phyloP scores from a whole-genome alignment of 768 basidiomycete species.

The Leccinum uliginosum region DNA sequence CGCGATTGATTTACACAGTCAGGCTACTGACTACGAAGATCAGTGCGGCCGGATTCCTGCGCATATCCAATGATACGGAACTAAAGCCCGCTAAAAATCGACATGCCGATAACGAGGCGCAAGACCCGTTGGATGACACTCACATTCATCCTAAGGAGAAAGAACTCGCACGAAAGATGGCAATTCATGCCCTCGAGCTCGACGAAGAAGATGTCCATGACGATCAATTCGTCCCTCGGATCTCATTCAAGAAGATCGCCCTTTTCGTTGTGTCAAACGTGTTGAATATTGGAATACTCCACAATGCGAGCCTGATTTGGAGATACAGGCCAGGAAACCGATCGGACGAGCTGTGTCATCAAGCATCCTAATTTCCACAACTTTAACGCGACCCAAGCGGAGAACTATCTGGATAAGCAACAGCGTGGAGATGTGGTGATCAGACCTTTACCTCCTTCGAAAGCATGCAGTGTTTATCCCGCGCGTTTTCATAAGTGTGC shows the following conservation, averaged over 20 bases:
- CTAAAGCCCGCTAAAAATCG: constrained; percentile 57
- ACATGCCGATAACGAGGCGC: constrained; percentile 59
- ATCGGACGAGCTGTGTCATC: constrained; percentile 78
- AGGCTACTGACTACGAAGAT: constrained; percentile 79
- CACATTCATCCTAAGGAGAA: constrained; percentile 98
- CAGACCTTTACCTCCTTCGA: constrained; percentile 74
- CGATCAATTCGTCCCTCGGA: constrained; percentile 69
- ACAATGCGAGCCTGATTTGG: constrained; percentile 61
- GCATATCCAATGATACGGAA: constrained; percentile 73
- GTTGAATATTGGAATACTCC: constrained; percentile 64
- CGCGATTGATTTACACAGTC: constrained; percentile 85
- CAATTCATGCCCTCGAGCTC: constrained; percentile 92
- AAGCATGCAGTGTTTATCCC: constrained; percentile 47
- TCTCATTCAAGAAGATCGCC: constrained; percentile 56
- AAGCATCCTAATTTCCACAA: constrained; percentile 99
- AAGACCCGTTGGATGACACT: constrained; percentile 90
- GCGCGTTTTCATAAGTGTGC: background rate
- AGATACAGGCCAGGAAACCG: constrained; percentile 75
- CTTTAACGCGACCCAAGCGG: constrained; percentile 85
- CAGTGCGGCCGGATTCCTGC: constrained; percentile 89
- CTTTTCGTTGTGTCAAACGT: constrained; percentile 52
- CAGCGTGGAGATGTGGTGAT: constrained; percentile 98
- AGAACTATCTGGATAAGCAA: constrained; percentile 82
- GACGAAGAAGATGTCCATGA: constrained; percentile 96
- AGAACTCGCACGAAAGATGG: constrained; percentile 97